Evolutionary conservation across 1,139 yeast genomes (phyloP).

Genomic region (Pichia sp.): DNA sequence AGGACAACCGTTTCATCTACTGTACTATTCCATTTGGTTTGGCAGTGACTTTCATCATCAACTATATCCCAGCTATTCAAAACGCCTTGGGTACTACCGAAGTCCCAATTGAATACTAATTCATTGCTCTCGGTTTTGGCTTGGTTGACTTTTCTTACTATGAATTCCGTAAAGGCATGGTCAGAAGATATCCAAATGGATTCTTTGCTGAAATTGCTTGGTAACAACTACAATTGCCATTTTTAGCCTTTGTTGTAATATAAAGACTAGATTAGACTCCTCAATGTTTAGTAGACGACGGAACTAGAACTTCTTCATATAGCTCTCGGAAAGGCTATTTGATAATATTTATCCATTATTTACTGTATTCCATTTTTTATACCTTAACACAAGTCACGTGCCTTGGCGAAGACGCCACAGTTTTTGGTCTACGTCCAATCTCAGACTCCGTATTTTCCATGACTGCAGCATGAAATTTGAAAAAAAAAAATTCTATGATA

Average conservation of each 20-base stretch:
- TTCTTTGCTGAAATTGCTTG: constrained; percentile 26
- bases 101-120: constrained; percentile 47
- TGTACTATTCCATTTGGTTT: constrained; percentile 39
- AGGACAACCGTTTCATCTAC: constrained; percentile 32
- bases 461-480: background rate
- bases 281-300: no score
- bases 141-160: constrained; percentile 37
- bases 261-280: no score
- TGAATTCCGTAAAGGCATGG: constrained; percentile 40
- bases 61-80: constrained; percentile 44
- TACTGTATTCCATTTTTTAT: no score
- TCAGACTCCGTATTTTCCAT: background rate
- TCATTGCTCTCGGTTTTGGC: constrained; percentile 47
- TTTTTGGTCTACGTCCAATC: background rate
- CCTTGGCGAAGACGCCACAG: background rate
- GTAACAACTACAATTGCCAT: background rate
- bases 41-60: constrained; percentile 42
- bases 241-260: no score
- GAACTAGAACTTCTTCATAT: no score
- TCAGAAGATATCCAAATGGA: constrained; percentile 38
- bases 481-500: background rate
- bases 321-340: no score
- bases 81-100: constrained; percentile 36
- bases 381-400: background rate
- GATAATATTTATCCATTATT: no score